These are phyloP conservation scores for Ogataea glucozyma DNA, from an alignment of 805 yeast species.

Conservation along the genomic window DNA sequence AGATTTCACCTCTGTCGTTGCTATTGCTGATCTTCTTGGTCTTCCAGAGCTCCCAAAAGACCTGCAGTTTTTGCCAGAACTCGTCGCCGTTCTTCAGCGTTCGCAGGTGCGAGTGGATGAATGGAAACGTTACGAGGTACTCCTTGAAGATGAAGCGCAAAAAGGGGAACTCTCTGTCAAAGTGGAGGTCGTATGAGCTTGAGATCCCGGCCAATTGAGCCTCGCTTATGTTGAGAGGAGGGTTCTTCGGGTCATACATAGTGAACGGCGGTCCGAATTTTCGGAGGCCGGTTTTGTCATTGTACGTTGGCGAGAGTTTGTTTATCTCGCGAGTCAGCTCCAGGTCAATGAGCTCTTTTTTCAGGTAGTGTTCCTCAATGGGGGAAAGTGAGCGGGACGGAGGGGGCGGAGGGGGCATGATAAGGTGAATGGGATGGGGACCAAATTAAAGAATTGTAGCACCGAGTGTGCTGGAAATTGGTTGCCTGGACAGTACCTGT, in stretches of 20 bases:
- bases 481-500: background rate
- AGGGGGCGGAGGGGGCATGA: background rate
- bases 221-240: conserved; percentile 22
- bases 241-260: conserved; percentile 42
- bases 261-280: conserved; percentile 79
- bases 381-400: conserved; percentile 42
- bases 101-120: conserved; percentile 53
- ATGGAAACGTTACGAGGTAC: conserved; percentile 73
- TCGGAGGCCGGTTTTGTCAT: conserved; percentile 62
- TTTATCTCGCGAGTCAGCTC: conserved; percentile 65
- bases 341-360: conserved; percentile 70
- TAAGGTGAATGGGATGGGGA: no score
- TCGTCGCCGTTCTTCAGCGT: conserved; percentile 18
- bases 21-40: conserved; percentile 69
- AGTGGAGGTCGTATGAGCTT: conserved; percentile 21
- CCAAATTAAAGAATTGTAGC: background rate
- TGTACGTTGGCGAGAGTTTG: conserved; percentile 43
- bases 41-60: conserved; percentile 78
- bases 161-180: conserved; percentile 58
- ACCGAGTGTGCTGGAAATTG: background rate
- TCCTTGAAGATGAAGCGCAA: conserved; percentile 63
- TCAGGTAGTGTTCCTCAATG: conserved; percentile 82
- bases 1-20: conserved; percentile 72
- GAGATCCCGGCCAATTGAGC: conserved; percentile 23
- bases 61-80: conserved; percentile 86